Evolutionary conservation across 2,329 filamentous ascomycete species (phyloP), one percentile per base, ranked within the genome.

Genomic region (Arthroderma uncinatum): DNA sequence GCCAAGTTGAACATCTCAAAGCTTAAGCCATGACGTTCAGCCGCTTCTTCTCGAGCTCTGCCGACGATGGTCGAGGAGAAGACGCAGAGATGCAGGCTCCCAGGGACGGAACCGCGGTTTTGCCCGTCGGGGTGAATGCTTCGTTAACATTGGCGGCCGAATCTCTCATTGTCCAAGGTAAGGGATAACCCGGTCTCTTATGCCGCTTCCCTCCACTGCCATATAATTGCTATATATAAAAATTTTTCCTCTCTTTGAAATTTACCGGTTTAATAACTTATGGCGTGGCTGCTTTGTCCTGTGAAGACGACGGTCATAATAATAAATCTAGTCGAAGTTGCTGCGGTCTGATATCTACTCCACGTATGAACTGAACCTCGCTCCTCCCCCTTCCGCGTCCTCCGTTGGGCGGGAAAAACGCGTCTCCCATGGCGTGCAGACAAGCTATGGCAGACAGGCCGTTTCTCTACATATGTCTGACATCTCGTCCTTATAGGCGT

Each of bases 61-160:
- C n/a, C n/a, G 28, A 36, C 19, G 28, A 7, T 36, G 30, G 16
- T 8, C 25, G 30, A 23, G 28, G 14, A 37, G 28, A 53, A 23
- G 50, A 53, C 1, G 50, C 34, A 23, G 50, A 53, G 25, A 37
- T 36, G 30, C n/a, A 37, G 10, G 34, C 19, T 55, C 53, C 53
- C 25, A 8, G 36, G 10, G 23, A 55, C 19, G 37, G 36, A 42
- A 25, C 21, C 21, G 54, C 73, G 53, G 79, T 78, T 40, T 70
- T 83, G 57, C 67, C 71, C 53, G 78, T 85, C 16, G 80, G 79
- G 63, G 74, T 78, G 58, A 78, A 81, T 67, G 80, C 80, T 9
- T 81, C 78, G 25, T 71, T 86, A 53, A 84, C 81, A 0, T 71
- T 86, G 42, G 79, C 77, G 19, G 79, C 78, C 0, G 82, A 86